Base-by-base conservation (phyloP, 2,329 filamentous ascomycete genomes). In the Trichophyton rubrum region DNA sequence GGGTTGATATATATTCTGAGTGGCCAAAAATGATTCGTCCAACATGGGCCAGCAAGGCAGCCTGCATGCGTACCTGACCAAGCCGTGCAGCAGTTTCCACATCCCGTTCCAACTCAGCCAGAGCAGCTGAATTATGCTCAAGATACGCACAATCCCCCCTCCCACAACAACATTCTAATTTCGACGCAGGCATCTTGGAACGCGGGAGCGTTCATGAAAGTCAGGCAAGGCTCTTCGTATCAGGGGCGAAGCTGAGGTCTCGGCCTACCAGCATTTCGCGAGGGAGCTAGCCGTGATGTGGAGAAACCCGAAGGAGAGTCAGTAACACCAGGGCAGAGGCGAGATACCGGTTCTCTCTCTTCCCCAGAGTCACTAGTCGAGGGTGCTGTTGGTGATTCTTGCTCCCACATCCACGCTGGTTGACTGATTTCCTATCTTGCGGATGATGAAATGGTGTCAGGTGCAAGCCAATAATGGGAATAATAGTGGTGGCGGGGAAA, bases 51-150 rank as follows among this genome's bases (percentile, higher is more conserved):
- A 40, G 4, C 17, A 40, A 4, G 55, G 55, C 55, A 38, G 33
- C 17, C 17, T 40, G 38, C 33, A 57, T 57, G 49, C 49, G 22
- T 86, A 96, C 92, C 88, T 96, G 89, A 66, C 93, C 93, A 68
- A 96, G 82, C 71, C 87, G 82, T 56, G 90, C 93, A 45, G 93
- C 93, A 59, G 84, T 89, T 68, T 86, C 85, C 59, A 96, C 88
- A 76, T 96, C 89, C 68, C 86, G 87, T 75, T 97, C 92, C 65
- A 97, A 81, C 63, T 83, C 86, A 67, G 89, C 85, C 55, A 97
- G 80, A 64, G 90, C 80, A 53, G 82, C 80, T 72, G 85, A 86
- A 75, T 92, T 96, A 75, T 91, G 86, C 73, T 83, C 84, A 64
- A 96, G 80, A 71, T 88, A 89, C 66, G 85, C 82, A 74, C 92